Evolutionary conservation across 495 filamentous ascomycete species (phyloP).

Genomic region (Bacidia gigantensis): DNA sequence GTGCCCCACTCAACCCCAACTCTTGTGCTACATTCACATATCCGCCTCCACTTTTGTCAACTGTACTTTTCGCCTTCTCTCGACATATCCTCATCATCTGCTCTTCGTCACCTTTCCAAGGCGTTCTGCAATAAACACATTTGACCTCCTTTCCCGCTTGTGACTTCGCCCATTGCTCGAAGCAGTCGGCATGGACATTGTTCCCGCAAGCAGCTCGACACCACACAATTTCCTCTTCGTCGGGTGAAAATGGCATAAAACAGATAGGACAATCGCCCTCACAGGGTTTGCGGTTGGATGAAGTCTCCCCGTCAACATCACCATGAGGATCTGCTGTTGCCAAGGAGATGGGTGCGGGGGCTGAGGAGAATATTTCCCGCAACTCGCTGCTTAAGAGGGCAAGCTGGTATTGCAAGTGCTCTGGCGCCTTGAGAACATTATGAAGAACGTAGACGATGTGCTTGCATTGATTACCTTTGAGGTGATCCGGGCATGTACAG

Average conservation of each 20-base stretch:
- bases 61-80: constrained; percentile 21
- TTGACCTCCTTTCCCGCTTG: constrained; percentile 40
- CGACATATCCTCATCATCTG: constrained; percentile 29
- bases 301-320: constrained; percentile 1
- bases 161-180: constrained; percentile 53
- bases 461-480: constrained; percentile 62
- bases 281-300: constrained; percentile 42
- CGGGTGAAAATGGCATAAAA: constrained; percentile 49
- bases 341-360: constrained; percentile 29
- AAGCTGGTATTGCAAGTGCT: constrained; percentile 57
- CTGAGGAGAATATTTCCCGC: constrained; percentile 41
- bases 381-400: constrained; percentile 56
- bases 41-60: constrained; percentile 34
- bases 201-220: constrained; percentile 64
- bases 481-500: constrained; percentile 55
- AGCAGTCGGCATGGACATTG: constrained; percentile 62
- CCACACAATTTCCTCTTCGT: constrained; percentile 48
- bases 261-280: constrained; percentile 76
- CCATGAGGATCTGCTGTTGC: constrained; percentile 16
- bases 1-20: constrained; percentile 41
- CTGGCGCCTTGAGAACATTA: constrained; percentile 49
- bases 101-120: constrained; percentile 44
- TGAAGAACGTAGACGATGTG: constrained; percentile 55
- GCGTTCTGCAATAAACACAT: constrained; percentile 54
- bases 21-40: constrained; percentile 54